These are phyloP conservation scores for Darksidea phi DNA, from an alignment of 495 filamentous ascomycete genomes.

Conservation along the genomic window DNA sequence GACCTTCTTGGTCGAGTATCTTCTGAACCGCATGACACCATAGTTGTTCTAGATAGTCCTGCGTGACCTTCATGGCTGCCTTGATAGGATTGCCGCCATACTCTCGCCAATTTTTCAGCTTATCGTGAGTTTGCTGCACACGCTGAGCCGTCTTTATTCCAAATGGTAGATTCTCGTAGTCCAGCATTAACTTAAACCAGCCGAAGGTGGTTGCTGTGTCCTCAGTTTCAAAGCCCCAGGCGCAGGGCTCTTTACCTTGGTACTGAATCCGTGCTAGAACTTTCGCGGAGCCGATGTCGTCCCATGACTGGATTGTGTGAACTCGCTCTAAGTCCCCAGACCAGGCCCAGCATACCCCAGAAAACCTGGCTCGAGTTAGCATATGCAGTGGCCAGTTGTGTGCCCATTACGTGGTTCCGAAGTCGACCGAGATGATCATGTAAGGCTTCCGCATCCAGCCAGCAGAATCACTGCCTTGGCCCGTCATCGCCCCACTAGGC, in stretches of 20 bases:
- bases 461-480: neutral
- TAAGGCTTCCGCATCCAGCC: neutral
- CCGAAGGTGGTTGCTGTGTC: neutral
- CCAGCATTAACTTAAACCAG: slow-evolving; percentile 2
- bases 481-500: neutral
- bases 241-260: neutral
- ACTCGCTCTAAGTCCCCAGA: neutral
- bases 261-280: neutral
- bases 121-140: neutral
- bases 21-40: neutral
- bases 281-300: neutral
- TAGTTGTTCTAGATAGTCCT: neutral
- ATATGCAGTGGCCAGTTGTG: neutral
- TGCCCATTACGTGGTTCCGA: slow-evolving; percentile 2
- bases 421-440: slow-evolving; percentile 6
- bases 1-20: neutral
- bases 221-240: neutral
- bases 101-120: neutral
- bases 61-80: neutral
- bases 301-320: neutral
- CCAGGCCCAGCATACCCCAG: slow-evolving; percentile 1
- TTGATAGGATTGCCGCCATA: neutral
- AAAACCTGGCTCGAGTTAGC: neutral
- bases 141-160: neutral
- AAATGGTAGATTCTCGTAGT: neutral